phyloP scores from a whole-genome alignment of 164 flowering plant species.

The Vitis cinerea region DNA sequence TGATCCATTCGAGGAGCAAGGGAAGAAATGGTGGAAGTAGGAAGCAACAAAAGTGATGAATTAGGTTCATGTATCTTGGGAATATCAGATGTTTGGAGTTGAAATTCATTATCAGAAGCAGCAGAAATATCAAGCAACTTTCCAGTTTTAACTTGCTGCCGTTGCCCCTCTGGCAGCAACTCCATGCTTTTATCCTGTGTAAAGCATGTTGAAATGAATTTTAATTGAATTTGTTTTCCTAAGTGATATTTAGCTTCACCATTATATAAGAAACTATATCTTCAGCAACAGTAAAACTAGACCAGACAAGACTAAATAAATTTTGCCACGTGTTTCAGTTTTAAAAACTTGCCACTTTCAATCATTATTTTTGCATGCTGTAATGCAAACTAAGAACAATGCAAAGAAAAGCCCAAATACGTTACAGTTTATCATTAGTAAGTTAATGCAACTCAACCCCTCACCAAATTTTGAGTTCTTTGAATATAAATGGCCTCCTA shows the following conservation, averaged over 20 bases:
- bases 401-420: too few species aligned
- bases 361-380: background rate
- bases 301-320: too few species aligned
- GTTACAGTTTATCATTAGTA: background rate
- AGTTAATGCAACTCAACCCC: background rate
- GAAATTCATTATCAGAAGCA: slow-evolving; percentile 28
- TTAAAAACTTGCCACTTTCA: background rate
- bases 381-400: background rate
- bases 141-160: slow-evolving; percentile 58
- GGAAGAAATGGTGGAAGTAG: slow-evolving; percentile 32
- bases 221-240: background rate
- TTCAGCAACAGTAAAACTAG: too few species aligned
- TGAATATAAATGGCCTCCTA: too few species aligned
- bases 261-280: too few species aligned
- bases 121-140: slow-evolving; percentile 28
- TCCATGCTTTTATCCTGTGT: slow-evolving; percentile 70
- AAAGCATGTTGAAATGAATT: slow-evolving; percentile 2
- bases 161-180: slow-evolving; percentile 77
- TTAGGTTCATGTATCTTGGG: slow-evolving; percentile 23
- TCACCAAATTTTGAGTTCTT: background rate
- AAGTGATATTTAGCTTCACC: background rate
- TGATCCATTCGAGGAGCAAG: slow-evolving; percentile 22
- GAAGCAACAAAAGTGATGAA: slow-evolving; percentile 29
- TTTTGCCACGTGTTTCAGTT: background rate
- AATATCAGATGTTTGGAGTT: slow-evolving; percentile 29